phyloP scores from a whole-genome alignment of 1,284 basidiomycete species.

The Sanghuangporus baumii region DNA sequence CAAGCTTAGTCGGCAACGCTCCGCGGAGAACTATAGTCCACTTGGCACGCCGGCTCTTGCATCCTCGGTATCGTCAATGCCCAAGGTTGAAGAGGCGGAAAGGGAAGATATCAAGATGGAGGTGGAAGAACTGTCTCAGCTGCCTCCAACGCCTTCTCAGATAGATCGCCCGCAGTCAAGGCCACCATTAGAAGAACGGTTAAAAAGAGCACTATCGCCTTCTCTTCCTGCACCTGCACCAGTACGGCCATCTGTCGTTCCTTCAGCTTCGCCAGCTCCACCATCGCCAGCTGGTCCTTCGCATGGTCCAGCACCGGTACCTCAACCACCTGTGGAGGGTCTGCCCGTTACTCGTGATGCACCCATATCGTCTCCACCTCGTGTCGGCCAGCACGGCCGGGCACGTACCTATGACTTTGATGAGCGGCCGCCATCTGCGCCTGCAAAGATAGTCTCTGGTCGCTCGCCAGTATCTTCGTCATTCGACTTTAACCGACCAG shows the following conservation, averaged over 20 bases:
- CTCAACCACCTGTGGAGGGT: neutral
- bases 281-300: neutral
- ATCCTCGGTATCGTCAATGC: neutral
- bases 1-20: constrained; percentile 40
- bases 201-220: constrained; percentile 11
- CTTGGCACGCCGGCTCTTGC: neutral
- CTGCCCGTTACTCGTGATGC: neutral
- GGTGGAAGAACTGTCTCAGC: neutral
- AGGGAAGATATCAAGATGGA: neutral
- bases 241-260: neutral
- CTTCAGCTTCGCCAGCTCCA: neutral
- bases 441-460: neutral
- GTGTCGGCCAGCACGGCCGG: neutral
- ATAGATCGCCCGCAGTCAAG: neutral
- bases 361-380: neutral
- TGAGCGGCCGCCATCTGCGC: neutral
- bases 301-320: neutral
- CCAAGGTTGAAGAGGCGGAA: neutral
- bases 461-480: constrained; percentile 5
- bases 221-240: constrained; percentile 1
- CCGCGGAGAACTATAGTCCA: constrained; percentile 25
- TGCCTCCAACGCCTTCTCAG: neutral
- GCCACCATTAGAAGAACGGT: constrained; percentile 6
- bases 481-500: constrained; percentile 19
- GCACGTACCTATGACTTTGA: constrained; percentile 10